Conservation (phyloP, 2,329 filamentous ascomycete species). For the Talaromyces amestolkiae region DNA sequence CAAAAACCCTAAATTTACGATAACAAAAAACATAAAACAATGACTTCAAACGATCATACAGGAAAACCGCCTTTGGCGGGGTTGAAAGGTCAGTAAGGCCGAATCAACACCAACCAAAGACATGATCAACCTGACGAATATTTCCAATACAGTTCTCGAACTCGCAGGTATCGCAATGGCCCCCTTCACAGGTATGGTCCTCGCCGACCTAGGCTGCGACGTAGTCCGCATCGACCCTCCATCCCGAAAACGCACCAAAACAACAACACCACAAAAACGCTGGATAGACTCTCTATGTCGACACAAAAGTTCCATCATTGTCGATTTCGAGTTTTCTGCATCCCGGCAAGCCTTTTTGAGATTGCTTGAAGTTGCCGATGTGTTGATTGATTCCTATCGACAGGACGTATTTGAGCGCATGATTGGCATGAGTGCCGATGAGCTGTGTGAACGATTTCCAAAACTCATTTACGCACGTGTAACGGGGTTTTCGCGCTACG, state of each 20-base stretch:
- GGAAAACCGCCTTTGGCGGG: slow-evolving; percentile 17
- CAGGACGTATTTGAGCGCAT: slow-evolving; percentile 6
- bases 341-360: slow-evolving; percentile 16
- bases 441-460: slow-evolving; percentile 10
- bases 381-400: slow-evolving; percentile 16
- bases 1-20: background rate
- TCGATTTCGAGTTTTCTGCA: slow-evolving; percentile 9
- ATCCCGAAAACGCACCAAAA: background rate
- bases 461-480: slow-evolving; percentile 15
- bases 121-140: background rate
- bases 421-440: slow-evolving; percentile 17
- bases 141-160: slow-evolving; percentile 11
- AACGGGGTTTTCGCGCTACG: slow-evolving; percentile 14
- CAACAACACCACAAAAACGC: background rate
- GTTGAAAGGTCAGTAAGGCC: slow-evolving; percentile 10
- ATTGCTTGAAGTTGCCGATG: slow-evolving; percentile 9
- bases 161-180: slow-evolving; percentile 13
- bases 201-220: slow-evolving; percentile 18
- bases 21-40: background rate
- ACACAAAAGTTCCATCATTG: slow-evolving; percentile 15
- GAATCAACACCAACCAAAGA: background rate
- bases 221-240: slow-evolving; percentile 16
- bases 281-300: slow-evolving; percentile 18
- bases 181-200: slow-evolving; percentile 17
- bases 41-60: background rate